Evolutionary conservation across 768 basidiomycete species (phyloP).

Genomic region (Rickenella mellea): DNA sequence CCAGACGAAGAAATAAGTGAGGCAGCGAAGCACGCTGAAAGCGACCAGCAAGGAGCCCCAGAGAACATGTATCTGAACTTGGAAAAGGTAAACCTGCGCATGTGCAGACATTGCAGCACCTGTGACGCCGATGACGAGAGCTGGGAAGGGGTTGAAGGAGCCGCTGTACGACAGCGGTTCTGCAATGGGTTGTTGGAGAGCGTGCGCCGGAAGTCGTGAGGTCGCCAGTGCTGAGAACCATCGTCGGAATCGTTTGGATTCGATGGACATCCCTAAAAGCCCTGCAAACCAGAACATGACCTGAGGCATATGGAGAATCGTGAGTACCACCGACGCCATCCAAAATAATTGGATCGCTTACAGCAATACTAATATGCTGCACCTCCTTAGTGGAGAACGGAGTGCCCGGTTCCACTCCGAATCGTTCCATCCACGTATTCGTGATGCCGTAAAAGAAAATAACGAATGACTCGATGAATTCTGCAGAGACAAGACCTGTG

Average conservation of each 20-base stretch:
- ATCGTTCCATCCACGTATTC: conserved; percentile 97
- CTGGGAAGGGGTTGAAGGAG: conserved; percentile 89
- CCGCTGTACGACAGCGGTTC: conserved; percentile 68
- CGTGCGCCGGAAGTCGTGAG: conserved; percentile 16
- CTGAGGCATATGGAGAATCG: conserved; percentile 25
- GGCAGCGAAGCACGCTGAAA: conserved; percentile 68
- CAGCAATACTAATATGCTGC: conserved; percentile 91
- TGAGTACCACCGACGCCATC: conserved; percentile 1
- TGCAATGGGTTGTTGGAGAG: conserved; percentile 31
- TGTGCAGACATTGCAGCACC: conserved; percentile 93
- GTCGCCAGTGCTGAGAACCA: conserved; percentile 57
- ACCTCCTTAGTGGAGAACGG: conserved; percentile 87
- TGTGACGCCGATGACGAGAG: conserved; percentile 87
- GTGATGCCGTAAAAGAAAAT: conserved; percentile 86
- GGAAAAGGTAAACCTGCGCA: conserved; percentile 84
- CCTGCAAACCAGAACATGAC: conserved; percentile 96
- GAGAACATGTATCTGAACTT: conserved; percentile 82
- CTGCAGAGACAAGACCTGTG: conserved; percentile 43
- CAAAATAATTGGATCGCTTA: conserved; percentile 22
- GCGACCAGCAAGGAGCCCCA: conserved; percentile 85
- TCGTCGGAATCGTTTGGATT: conserved; percentile 61
- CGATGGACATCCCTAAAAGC: conserved; percentile 79
- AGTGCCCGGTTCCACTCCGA: conserved; percentile 71
- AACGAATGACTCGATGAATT: conserved; percentile 68
- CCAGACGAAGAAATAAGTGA: conserved; percentile 96